phyloP scores from a whole-genome alignment of 1,139 yeast genomes.

The Yamadazyma atmosphaerica region DNA sequence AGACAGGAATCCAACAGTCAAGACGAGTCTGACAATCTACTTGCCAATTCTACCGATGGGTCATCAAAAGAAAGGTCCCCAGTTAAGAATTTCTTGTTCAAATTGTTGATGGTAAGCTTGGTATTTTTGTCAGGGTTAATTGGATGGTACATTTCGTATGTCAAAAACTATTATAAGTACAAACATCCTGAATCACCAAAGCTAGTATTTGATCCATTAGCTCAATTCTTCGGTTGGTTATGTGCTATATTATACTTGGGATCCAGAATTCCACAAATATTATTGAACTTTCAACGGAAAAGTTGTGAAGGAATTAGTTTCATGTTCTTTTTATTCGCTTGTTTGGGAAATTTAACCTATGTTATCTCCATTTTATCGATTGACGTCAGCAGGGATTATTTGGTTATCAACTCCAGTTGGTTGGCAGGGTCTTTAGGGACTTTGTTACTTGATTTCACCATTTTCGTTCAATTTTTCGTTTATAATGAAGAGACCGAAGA shows the following conservation, averaged over 20 bases:
- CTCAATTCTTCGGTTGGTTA: conserved; percentile 89
- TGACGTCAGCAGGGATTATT: conserved; percentile 65
- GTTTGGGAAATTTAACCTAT: conserved; percentile 87
- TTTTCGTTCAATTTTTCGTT: conserved; percentile 82
- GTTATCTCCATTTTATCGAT: conserved; percentile 81
- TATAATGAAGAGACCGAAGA: conserved; percentile 48
- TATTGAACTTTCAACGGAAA: conserved; percentile 78
- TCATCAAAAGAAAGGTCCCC: conserved; percentile 3
- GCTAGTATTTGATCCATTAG: conserved; percentile 66
- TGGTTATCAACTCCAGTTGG: conserved; percentile 88
- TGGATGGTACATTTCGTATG: conserved; percentile 81
- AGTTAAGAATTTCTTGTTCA: conserved; percentile 28
- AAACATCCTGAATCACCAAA: conserved; percentile 31
- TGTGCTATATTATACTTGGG: conserved; percentile 87
- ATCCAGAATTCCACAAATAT: conserved; percentile 85
- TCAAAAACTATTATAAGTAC: conserved; percentile 30
- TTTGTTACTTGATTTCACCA: conserved; percentile 75
- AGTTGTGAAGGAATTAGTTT: conserved; percentile 93
- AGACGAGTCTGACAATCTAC: conserved; percentile 14
- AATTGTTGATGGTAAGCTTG: conserved; percentile 61
- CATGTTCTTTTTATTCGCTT: conserved; percentile 88
- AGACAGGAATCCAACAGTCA: conserved; percentile 8
- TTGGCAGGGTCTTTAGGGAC: conserved; percentile 91
- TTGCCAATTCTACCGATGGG: neutral
- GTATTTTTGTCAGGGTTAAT: conserved; percentile 76